A percentile compares a stretch with the other conserved stretches of the same genome.
Evolutionary conservation across 2,329 filamentous ascomycete species (phyloP).

Genomic region (Aureobasidium sp.): DNA sequence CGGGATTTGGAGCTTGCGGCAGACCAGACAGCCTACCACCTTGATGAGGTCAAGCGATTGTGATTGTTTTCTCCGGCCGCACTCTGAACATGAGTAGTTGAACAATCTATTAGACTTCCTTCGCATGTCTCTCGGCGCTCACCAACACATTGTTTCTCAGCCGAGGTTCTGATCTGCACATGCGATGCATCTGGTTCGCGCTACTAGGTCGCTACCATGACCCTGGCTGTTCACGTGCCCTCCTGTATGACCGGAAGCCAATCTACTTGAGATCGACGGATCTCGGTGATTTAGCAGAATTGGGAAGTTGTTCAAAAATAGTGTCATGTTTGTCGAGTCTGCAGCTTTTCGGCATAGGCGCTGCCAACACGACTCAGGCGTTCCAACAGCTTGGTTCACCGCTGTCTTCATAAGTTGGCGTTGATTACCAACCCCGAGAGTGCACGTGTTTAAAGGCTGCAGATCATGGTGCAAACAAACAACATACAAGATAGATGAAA

Average conservation of each 20-base stretch:
- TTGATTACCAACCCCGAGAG: neutral
- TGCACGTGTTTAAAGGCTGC: neutral
- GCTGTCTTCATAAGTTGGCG: neutral
- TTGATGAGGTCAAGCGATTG: neutral
- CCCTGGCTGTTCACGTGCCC: slow-evolving; percentile 6
- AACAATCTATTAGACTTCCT: neutral
- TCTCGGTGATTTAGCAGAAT: neutral
- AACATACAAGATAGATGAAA: neutral
- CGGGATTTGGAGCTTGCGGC: neutral
- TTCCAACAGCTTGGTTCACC: neutral
- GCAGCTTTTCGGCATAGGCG: neutral
- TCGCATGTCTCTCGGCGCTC: neutral
- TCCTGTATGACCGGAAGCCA: neutral
- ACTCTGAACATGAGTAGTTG: neutral
- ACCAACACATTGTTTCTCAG: neutral
- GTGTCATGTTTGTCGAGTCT: neutral
- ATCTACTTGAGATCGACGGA: neutral
- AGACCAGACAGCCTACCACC: neutral
- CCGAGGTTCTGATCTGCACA: neutral
- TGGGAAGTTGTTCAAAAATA: neutral
- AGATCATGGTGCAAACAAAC: neutral
- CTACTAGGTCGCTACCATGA: slow-evolving; percentile 1
- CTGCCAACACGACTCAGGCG: neutral
- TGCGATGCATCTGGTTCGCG: neutral
- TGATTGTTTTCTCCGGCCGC: neutral